Percentiles rank a stretch among this genome's conserved stretches.
phyloP scores from a whole-genome alignment of 208 protist species.

The Crithidia thermophila region DNA sequence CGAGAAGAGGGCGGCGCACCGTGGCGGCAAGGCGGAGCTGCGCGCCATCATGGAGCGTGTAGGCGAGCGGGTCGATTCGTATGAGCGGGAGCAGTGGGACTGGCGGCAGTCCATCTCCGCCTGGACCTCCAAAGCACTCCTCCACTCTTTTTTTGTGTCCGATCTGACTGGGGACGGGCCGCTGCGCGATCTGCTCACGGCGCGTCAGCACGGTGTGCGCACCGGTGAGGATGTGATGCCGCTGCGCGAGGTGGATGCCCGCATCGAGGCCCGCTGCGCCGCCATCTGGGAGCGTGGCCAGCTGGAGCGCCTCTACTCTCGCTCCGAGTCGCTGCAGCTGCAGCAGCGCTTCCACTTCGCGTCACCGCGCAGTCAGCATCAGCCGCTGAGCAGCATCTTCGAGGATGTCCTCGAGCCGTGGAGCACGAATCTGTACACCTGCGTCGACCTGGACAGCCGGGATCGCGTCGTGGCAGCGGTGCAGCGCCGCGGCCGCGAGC shows the following conservation, averaged over 20 bases:
- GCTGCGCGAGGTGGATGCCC: conserved; percentile 24
- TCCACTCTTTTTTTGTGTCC: conserved; percentile 27
- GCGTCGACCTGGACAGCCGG: conserved; percentile 9
- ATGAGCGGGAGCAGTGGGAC: conserved; percentile 47
- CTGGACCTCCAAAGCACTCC: conserved; percentile 14
- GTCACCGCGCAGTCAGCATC: conserved; percentile 40
- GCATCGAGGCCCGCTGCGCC: conserved; percentile 35
- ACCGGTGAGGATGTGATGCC: conserved; percentile 15
- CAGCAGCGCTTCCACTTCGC: conserved; percentile 49
- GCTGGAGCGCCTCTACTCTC: conserved; percentile 37
- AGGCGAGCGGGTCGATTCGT: conserved; percentile 29
- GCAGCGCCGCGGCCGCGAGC: conserved; percentile 25
- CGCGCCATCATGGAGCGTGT: conserved; percentile 20
- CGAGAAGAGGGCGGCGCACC: conserved; percentile 27
- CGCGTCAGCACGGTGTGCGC: conserved; percentile 24
- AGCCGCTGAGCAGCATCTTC: conserved; percentile 41
- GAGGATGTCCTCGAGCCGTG: conserved; percentile 57
- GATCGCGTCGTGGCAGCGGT: conserved; percentile 37
- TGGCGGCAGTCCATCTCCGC: conserved; percentile 34
- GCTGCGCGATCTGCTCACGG: conserved; percentile 37
- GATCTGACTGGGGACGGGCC: conserved; percentile 26
- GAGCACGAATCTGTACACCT: conserved; percentile 30
- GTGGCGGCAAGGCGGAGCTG: conserved; percentile 20
- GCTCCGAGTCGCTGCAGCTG: conserved; percentile 56
- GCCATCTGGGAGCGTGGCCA: conserved; percentile 53